Evolutionary conservation across 306 rosid species (phyloP), one percentile per base, ranked within the genome.

Genomic region (Oxytropis ochrocephala): DNA sequence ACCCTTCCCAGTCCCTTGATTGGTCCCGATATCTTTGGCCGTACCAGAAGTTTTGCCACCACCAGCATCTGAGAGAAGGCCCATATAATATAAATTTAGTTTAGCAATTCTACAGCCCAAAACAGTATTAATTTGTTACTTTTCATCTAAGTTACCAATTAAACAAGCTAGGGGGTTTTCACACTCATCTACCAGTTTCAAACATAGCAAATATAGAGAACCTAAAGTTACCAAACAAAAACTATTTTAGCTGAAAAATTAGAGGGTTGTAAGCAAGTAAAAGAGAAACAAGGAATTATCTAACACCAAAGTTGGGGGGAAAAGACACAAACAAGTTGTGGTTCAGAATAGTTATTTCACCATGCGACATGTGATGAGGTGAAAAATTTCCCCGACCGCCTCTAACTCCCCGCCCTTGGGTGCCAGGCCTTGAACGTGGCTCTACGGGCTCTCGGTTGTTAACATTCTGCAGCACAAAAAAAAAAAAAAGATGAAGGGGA

Each of bases 401-500:
- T 85, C 96, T 87, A 71, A 67, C 79, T 75, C 89, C 98, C 67
- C 88, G 76, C 61, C 96, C 97, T 73, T 87, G 99, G 36, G 66
- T 41, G 55, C 92, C 87, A 64, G 86, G 75, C 79, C 89, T 90
- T 91, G 96, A 73, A 62, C 85, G 85, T 19, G 87, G 59, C 73
- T 94, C 99, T 53, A 72, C 79, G 63, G 87, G 41, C 70, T 94
- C 99, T 79, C 78, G 89, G 72, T 76, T 88, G 84, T 67, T 88
- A 67, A 76, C 74, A 79, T 78, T 91, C 99, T 94, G 86, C 89
- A 87, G 54, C 70, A 53, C 58, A n/a, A n/a, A n/a, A n/a, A n/a
- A n/a, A n/a, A n/a, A n/a, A n/a, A n/a, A n/a, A n/a, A n/a, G n/a
- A 36, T 5, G 16, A 62, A 57, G 47, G 59, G 4, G 36, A 59